Conservation (phyloP, 192 early-diverging fungal species). For the Anaeromyces robustus region DNA sequence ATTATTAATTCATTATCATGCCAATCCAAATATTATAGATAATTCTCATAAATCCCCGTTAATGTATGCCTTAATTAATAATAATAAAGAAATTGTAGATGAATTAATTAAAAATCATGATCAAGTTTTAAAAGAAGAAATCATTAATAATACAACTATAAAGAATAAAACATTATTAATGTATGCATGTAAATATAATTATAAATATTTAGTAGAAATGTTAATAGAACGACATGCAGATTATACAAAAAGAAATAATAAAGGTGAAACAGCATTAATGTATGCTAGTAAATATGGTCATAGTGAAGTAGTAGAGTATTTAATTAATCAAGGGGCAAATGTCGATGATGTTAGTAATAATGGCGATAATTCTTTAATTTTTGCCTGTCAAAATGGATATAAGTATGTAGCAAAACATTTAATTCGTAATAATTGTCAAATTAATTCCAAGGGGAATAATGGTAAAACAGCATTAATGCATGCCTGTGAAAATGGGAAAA, state of each 20-base stretch:
- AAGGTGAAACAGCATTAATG: neutral
- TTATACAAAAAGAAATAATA: neutral
- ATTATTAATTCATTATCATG: neutral
- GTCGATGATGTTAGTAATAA: neutral
- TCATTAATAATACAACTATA: neutral
- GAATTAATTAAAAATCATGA: neutral
- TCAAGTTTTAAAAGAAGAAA: neutral
- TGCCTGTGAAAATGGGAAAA: neutral
- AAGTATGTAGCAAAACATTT: neutral
- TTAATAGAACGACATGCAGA: neutral
- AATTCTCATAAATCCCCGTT: neutral
- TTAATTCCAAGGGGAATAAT: neutral
- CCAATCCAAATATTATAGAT: neutral
- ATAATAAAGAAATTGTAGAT: neutral
- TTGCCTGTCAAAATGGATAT: neutral
- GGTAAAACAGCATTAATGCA: neutral
- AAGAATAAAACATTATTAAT: neutral
- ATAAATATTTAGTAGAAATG: neutral
- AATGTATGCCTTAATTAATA: neutral
- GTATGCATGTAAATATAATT: neutral
- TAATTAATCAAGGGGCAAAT: neutral
- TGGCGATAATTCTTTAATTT: neutral
- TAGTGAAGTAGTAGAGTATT: neutral
- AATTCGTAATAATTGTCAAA: neutral
- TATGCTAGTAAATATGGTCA: neutral